phyloP scores from a whole-genome alignment of 2,329 filamentous ascomycete species.

The Metarhizium sp. region DNA sequence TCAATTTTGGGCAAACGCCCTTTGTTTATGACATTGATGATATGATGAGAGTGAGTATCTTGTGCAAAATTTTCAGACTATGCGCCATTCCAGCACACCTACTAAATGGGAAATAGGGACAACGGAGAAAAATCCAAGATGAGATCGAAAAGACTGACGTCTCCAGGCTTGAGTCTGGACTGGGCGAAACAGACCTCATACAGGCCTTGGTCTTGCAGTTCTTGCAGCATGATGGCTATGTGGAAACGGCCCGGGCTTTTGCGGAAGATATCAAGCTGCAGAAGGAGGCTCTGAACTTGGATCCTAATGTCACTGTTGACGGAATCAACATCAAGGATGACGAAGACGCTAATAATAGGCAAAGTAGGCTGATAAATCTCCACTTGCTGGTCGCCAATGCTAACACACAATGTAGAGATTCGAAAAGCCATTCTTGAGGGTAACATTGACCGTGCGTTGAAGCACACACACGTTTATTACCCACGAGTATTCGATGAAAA shows the following conservation, averaged over 20 bases:
- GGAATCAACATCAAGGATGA: conserved; percentile 68
- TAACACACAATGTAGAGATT: conserved; percentile 51
- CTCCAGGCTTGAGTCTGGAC: conserved; percentile 49
- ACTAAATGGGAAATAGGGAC: conserved; percentile 34
- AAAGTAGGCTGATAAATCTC: conserved; percentile 47
- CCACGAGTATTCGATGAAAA: conserved; percentile 71
- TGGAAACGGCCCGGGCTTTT: conserved; percentile 86
- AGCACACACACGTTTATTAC: conserved; percentile 70
- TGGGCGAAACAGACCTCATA: conserved; percentile 68
- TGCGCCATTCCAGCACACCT: background rate
- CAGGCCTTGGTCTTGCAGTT: conserved; percentile 80
- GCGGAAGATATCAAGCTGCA: conserved; percentile 70
- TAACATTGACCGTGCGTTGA: conserved; percentile 84
- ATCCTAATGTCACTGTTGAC: conserved; percentile 40
- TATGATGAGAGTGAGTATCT: conserved; percentile 59
- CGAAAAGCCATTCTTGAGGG: conserved; percentile 80
- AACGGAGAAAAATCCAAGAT: conserved; percentile 47
- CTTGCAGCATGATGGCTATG: conserved; percentile 87
- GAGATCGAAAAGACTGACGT: conserved; percentile 52
- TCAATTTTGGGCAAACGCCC: conserved; percentile 62
- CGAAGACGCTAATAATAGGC: conserved; percentile 74
- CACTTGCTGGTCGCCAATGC: background rate
- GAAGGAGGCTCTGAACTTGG: conserved; percentile 57
- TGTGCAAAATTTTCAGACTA: background rate
- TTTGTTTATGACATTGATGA: conserved; percentile 90